Percentiles rank a stretch among this genome's conserved stretches.
Conservation (phyloP, 768 basidiomycete species). For the Pleurotus salmoneostramineus region DNA sequence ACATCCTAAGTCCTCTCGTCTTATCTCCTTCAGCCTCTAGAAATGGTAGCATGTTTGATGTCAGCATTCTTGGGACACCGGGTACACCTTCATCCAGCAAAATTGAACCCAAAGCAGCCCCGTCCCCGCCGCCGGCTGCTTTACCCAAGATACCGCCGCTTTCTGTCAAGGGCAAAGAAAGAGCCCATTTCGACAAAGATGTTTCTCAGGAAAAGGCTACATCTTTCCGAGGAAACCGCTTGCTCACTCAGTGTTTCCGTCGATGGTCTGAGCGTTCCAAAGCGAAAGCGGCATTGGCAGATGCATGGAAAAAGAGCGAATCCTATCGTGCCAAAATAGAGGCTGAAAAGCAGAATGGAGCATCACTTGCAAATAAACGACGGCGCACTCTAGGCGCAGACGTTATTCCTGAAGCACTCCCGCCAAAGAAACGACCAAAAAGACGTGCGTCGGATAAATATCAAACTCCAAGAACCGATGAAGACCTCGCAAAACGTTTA, state of each 20-base stretch:
- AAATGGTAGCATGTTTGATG: constrained; percentile 9
- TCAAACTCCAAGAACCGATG: constrained; percentile 53
- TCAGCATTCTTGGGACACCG: background rate
- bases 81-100: background rate
- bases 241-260: constrained; percentile 38
- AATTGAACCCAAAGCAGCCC: background rate
- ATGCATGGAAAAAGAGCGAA: constrained; percentile 59
- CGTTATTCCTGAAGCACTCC: constrained; percentile 17
- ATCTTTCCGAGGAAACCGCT: constrained; percentile 32
- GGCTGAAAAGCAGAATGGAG: constrained; percentile 12
- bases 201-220: constrained; percentile 36
- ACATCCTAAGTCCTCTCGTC: constrained; percentile 40
- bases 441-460: constrained; percentile 42
- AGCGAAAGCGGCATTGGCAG: constrained; percentile 51
- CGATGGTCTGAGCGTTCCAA: constrained; percentile 43
- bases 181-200: constrained; percentile 14
- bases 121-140: background rate
- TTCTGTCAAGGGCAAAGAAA: constrained; percentile 7
- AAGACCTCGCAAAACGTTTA: constrained; percentile 59
- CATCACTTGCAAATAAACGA: constrained; percentile 26
- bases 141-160: background rate
- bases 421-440: constrained; percentile 34
- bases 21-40: constrained; percentile 28
- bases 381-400: constrained; percentile 23
- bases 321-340: constrained; percentile 53